Conservation (phyloP, 352 stramenopile species). For the Phytophthora chlamydospora region DNA sequence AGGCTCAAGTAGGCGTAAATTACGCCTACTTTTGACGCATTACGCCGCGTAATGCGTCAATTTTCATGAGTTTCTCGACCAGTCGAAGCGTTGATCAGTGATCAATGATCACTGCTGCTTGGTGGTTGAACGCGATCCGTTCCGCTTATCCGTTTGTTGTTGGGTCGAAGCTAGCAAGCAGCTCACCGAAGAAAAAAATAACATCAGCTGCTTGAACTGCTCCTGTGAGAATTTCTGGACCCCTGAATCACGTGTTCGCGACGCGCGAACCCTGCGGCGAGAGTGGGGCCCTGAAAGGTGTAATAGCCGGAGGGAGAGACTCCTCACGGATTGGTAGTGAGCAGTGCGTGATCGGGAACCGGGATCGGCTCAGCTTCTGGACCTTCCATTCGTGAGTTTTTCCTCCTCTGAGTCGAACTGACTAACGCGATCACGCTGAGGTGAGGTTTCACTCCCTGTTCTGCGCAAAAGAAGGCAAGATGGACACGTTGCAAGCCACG, state of each 20-base stretch:
- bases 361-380: slow-evolving; percentile 19
- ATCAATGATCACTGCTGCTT: no score
- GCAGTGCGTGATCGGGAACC: slow-evolving; percentile 19
- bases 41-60: no score
- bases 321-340: slow-evolving; percentile 4
- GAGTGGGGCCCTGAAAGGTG: neutral
- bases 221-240: no score
- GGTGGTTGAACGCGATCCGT: no score
- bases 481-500: slow-evolving; percentile 15
- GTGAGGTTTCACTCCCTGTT: slow-evolving; percentile 8
- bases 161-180: no score
- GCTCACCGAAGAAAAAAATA: no score
- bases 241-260: slow-evolving; percentile 3
- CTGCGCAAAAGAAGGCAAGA: neutral
- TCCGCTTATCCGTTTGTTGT: no score
- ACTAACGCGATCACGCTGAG: slow-evolving; percentile 19
- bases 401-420: slow-evolving; percentile 9
- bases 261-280: slow-evolving; percentile 1
- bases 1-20: no score
- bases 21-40: no score
- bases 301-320: slow-evolving; percentile 9
- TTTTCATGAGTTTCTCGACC: no score
- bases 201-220: no score
- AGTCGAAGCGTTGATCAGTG: no score
- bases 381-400: neutral